These are phyloP conservation scores for Didymella arachidicola DNA, from an alignment of 2,329 filamentous ascomycete species.

Conservation along the genomic window DNA sequence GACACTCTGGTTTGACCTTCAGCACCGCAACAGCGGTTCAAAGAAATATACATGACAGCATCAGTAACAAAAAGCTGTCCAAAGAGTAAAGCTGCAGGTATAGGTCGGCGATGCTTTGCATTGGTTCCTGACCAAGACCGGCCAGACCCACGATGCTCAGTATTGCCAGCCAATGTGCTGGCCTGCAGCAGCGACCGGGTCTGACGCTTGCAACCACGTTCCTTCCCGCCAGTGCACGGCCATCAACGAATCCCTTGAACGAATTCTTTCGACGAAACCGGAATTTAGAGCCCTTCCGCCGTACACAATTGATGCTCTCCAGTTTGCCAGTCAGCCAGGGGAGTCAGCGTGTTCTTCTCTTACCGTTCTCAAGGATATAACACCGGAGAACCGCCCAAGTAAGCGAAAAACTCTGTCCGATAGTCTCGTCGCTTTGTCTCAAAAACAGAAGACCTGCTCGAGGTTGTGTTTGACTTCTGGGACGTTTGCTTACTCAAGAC, in stretches of 20 bases:
- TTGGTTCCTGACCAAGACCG: not conserved
- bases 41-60: not conserved
- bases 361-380: not conserved
- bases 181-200: slow-evolving; percentile 12
- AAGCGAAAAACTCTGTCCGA: not conserved
- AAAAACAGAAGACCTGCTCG: not conserved
- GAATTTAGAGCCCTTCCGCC: slow-evolving; percentile 2
- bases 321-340: not conserved
- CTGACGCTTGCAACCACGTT: slow-evolving; percentile 21
- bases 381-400: not conserved
- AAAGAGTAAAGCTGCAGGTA: not conserved
- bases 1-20: no score
- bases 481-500: slow-evolving; percentile 2
- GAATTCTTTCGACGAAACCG: not conserved
- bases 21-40: slow-evolving; percentile 5
- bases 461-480: slow-evolving; percentile 9
- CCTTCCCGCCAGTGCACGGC: slow-evolving; percentile 15
- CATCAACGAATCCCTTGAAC: slow-evolving; percentile 3
- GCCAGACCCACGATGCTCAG: slow-evolving; percentile 11
- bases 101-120: not conserved
- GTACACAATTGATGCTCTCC: slow-evolving; percentile 4
- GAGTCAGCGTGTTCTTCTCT: slow-evolving; percentile 5
- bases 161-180: not conserved
- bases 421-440: not conserved
- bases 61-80: not conserved